Evolutionary conservation across 257 asterid species (phyloP), one percentile per base, ranked within the genome.

Genomic region (Solanum verrucosum): DNA sequence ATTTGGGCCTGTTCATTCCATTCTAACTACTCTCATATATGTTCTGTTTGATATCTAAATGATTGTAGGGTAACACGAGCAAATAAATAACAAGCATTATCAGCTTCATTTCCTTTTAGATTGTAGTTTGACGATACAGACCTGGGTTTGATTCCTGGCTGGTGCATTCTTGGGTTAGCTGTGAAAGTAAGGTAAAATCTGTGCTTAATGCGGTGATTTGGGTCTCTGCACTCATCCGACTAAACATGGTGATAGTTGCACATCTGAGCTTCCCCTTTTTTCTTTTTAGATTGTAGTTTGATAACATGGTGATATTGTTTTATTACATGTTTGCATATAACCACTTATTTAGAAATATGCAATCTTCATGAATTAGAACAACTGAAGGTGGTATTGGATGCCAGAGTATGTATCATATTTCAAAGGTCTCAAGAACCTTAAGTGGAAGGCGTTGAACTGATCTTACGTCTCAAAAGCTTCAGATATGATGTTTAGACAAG

Each of bases 141-240:
- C 96, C 95, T 94, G 93, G 96, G 35, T 33, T 33, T 33, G 92
- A 93, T 94, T 95, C 96, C 95, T 94, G 93, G 96, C 95, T 94
- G 95, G 93, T 95, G 98, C 97, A 95, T 4, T 25, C 65, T 18
- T 63, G 15, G 72, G 31, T 65, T 65, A 3, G 16, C 72, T 65
- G 72, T 65, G 72, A 65, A 3, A 2, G 98, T 93, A 67, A 4
- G 20, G 3, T 67, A 4, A 10, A 15, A 15, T 10, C 0, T 11
- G 35, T 29, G 35, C 21, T 68, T 4, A 5, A 27, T n/a, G 21
- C 20, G 20, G 74, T 68, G 74, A 27, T 68, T 27, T 11, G 37
- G 74, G 37, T 68, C 37, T 68, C 21, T 1, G 5, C 21, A 68
- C 7, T 68, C 37, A 3, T 27, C 21, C 1, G 21, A 10, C 29